Base-by-base conservation (phyloP, 345 rosid species). In the Salix arbutifolia region DNA sequence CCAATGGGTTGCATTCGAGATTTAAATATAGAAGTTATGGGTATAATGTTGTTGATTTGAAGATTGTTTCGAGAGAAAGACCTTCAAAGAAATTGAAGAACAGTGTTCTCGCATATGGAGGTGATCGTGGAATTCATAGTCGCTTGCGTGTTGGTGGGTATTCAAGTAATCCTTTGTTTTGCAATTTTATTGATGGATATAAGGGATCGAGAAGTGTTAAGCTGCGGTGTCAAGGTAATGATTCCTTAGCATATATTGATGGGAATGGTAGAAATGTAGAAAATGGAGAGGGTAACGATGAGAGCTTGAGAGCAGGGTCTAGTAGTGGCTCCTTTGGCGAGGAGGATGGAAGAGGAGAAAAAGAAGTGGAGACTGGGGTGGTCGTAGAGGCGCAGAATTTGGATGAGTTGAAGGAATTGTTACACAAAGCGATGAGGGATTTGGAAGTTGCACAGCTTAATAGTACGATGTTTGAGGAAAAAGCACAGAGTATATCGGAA, bases 401-500 rank as follows among this genome's bases (percentile, higher is more conserved):
- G 81, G 97, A 85, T 50, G 93, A 90, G 71, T 80, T 90, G 79
- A 88, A 78, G 83, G 96, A 90, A 44, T 65, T 83, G 81, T 78
- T 93, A 73, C 88, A 81, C 70, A 90, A 82, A 83, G 90, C 96
- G 21, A 65, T 52, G 74, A 87, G 80, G 78, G 99, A 93, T 53
- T 71, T 95, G 85, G 97, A 90, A 77, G 91, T 86, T 88, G 97
- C 96, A 33, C 79, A 84, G 74, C 83, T 90, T 76, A 95, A 93
- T 73, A 91, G 97, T 73, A 82, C 88, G 60, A 77, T 89, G 83
- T 95, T 91, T 70, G 98, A 95, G 88, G 97, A 93, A 71, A 93
- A 90, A 85, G 98, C 97, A 71, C 97, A 90, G 79, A 78, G 85
- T 64, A 88, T 93, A 75, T 90, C 99, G 10, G 98, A 95, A 86